Evolutionary conservation across 306 rosid genomes (phyloP).

Genomic region (Glycine tomentella): DNA sequence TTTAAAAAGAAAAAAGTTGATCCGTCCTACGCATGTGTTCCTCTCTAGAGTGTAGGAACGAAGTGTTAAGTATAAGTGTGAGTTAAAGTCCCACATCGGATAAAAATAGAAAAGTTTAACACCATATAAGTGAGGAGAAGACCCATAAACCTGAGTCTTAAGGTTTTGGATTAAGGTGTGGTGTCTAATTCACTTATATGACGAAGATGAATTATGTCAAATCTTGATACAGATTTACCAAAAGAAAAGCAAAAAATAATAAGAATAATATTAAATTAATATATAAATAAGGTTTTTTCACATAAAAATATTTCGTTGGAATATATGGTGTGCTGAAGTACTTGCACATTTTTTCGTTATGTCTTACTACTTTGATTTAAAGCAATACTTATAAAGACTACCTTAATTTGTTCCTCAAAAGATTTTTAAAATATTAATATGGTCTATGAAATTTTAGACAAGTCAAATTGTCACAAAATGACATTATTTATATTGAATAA

Average conservation of each 20-base stretch:
- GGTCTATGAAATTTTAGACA: too few species aligned
- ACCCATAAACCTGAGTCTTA: too few species aligned
- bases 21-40: background rate
- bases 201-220: conserved; percentile 11
- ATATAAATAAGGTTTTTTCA: background rate
- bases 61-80: too few species aligned
- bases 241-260: background rate
- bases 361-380: background rate
- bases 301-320: background rate
- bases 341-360: background rate
- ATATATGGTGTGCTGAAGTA: background rate
- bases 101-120: too few species aligned
- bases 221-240: background rate
- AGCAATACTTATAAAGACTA: background rate
- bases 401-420: background rate
- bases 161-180: too few species aligned
- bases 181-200: too few species aligned
- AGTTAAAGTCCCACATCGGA: too few species aligned
- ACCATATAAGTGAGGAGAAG: too few species aligned
- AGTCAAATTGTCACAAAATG: too few species aligned
- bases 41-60: background rate
- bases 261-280: background rate
- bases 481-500: background rate
- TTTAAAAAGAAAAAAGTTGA: background rate
- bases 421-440: too few species aligned